Conservation (phyloP, 768 basidiomycete species). For the Termitomyces sp. region DNA sequence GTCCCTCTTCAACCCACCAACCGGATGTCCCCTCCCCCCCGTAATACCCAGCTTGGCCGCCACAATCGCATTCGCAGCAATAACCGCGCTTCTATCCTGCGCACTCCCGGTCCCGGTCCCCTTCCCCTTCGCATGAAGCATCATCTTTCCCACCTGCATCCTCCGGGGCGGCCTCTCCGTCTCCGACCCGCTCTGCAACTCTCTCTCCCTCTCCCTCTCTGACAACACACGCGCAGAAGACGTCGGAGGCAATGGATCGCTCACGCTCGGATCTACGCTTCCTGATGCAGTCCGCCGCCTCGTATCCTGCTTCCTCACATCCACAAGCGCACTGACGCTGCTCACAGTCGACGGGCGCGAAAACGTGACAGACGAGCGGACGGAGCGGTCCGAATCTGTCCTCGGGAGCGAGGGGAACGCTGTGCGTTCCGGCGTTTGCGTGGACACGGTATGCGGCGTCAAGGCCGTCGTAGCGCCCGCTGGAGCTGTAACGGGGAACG, state of each 20-base stretch:
- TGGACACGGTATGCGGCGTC: constrained; percentile 59
- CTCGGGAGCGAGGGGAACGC: constrained; percentile 30
- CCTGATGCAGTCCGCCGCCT: constrained; percentile 24
- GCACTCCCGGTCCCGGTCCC: constrained; percentile 16
- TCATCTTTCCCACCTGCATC: constrained; percentile 34
- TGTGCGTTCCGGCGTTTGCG: constrained; percentile 21
- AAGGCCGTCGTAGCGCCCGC: constrained; percentile 60
- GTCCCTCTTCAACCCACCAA: constrained; percentile 23
- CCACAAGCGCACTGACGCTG: constrained; percentile 44
- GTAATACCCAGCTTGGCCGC: not conserved
- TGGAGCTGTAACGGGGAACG: constrained; percentile 39
- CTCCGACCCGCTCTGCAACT: constrained; percentile 31
- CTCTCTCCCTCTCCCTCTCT: not conserved
- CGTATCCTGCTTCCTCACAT: constrained; percentile 47
- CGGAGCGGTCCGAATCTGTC: constrained; percentile 41
- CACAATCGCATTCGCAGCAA: constrained; percentile 9
- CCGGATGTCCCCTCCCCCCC: constrained; percentile 11
- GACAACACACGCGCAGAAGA: not conserved
- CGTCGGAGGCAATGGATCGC: constrained; percentile 6
- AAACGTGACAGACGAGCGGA: constrained; percentile 51
- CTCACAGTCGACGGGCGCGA: constrained; percentile 52
- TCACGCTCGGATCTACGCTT: constrained; percentile 16
- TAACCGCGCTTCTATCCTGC: constrained; percentile 36
- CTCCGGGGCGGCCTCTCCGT: constrained; percentile 43
- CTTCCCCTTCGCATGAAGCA: constrained; percentile 34